Evolutionary conservation across 352 stramenopile species (phyloP).

Genomic region (Phytophthora vignae): DNA sequence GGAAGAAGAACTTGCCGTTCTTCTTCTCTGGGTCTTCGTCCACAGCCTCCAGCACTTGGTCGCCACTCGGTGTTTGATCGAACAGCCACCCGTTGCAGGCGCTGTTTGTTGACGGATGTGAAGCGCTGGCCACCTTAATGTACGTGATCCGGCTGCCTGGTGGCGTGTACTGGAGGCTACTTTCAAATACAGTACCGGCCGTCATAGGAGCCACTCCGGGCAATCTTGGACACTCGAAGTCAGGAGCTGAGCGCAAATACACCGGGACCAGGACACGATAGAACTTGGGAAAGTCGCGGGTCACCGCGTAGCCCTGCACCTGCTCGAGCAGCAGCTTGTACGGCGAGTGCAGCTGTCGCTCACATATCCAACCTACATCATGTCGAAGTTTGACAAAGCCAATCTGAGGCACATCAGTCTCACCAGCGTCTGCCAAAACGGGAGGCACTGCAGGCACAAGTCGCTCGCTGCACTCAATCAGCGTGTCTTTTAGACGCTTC

Average conservation of each 20-base stretch:
- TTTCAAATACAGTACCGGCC: slow-evolving; percentile 81
- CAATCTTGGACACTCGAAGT: slow-evolving; percentile 80
- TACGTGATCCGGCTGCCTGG: slow-evolving; percentile 83
- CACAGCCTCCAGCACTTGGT: slow-evolving; percentile 74
- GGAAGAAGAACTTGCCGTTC: slow-evolving; percentile 86
- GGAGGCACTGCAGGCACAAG: slow-evolving; percentile 54
- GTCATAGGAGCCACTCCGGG: slow-evolving; percentile 71
- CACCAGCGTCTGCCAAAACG: slow-evolving; percentile 14
- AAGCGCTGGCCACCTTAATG: slow-evolving; percentile 75
- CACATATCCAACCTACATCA: slow-evolving; percentile 83
- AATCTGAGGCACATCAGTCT: slow-evolving; percentile 46
- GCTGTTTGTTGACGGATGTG: slow-evolving; percentile 44
- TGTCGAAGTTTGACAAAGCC: slow-evolving; percentile 85
- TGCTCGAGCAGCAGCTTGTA: slow-evolving; percentile 70
- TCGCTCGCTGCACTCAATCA: slow-evolving; percentile 84
- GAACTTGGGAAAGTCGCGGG: slow-evolving; percentile 74
- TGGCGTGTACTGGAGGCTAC: slow-evolving; percentile 79
- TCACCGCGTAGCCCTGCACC: slow-evolving; percentile 75
- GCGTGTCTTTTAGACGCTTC: slow-evolving; percentile 72
- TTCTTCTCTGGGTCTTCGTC: slow-evolving; percentile 82
- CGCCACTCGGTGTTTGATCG: slow-evolving; percentile 64
- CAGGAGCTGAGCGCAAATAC: slow-evolving; percentile 71
- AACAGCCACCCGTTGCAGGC: slow-evolving; percentile 73
- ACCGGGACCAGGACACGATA: slow-evolving; percentile 78
- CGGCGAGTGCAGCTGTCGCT: slow-evolving; percentile 57